Percentiles rank a stretch among this genome's conserved stretches.
Evolutionary conservation across 805 yeast species (phyloP).

Genomic region (Kuraishia capsulata): DNA sequence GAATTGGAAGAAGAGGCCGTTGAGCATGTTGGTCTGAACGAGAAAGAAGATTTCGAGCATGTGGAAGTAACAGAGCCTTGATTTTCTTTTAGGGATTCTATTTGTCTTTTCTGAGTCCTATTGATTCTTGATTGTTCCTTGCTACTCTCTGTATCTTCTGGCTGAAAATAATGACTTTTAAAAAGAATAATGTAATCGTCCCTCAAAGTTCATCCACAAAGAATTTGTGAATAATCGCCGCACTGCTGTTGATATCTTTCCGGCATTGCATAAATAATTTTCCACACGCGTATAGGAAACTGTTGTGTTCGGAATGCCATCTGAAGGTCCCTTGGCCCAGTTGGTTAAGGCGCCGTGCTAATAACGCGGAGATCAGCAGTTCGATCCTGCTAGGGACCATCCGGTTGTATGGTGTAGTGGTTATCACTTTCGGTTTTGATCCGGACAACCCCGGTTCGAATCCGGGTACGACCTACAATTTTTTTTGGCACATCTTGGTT

Average conservation of each 20-base stretch:
- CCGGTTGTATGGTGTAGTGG: conserved; percentile 62
- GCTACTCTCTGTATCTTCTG: no score
- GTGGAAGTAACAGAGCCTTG: not conserved
- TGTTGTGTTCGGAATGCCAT: no score
- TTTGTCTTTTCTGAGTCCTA: no score
- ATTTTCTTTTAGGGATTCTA: not conserved
- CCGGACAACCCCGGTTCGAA: conserved; percentile 80
- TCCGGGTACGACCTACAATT: conserved; percentile 66
- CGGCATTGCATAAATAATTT: no score
- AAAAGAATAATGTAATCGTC: no score
- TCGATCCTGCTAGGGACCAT: conserved; percentile 70
- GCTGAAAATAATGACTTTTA: no score
- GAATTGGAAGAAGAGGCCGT: not conserved
- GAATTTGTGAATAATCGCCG: no score
- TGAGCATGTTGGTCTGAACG: not conserved
- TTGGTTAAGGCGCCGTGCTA: conserved; percentile 16
- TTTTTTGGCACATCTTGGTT: no score
- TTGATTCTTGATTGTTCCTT: no score
- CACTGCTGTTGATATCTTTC: no score
- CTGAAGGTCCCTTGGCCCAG: conserved; percentile 17
- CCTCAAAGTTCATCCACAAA: no score
- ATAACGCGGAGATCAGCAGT: conserved; percentile 46
- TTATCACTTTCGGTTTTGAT: conserved; percentile 76
- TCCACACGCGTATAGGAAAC: no score
- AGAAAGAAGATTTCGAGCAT: not conserved